A percentile compares a stretch with the other conserved stretches of the same genome.
Conservation (phyloP, 768 basidiomycete species). For the Coprinopsis cinerea region DNA sequence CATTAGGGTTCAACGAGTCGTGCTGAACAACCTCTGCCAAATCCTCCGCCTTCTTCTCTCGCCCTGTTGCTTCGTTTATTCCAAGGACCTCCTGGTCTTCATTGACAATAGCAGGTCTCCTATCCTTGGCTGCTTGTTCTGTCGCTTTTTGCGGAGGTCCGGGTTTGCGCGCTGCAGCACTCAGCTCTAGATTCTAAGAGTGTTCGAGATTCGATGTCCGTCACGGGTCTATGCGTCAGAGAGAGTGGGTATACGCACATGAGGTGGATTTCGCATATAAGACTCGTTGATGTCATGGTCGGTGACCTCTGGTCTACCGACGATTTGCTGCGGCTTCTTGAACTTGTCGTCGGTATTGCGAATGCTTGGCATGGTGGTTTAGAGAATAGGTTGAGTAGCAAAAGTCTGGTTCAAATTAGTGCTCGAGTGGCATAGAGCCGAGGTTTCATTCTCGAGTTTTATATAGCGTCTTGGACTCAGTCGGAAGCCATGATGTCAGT, state of each 20-base stretch:
- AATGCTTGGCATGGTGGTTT: conserved; percentile 18
- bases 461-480: no score
- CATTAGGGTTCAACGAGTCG: no score
- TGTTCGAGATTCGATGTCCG: background rate
- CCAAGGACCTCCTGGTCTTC: background rate
- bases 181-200: no score
- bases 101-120: background rate
- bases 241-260: conserved; percentile 11
- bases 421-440: no score
- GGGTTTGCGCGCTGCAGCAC: background rate
- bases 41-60: background rate
- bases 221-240: background rate
- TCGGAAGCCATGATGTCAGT: no score
- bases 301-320: conserved; percentile 16
- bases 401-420: background rate
- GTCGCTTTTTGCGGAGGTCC: background rate
- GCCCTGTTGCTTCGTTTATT: background rate
- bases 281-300: conserved; percentile 20
- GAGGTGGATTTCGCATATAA: conserved; percentile 17
- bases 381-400: background rate
- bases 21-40: background rate
- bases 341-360: conserved; percentile 17
- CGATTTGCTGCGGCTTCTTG: conserved; percentile 19
- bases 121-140: background rate
- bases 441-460: no score